Conservation (phyloP, 2,329 filamentous ascomycete species). For the Thermothelomyces thermophilus region DNA sequence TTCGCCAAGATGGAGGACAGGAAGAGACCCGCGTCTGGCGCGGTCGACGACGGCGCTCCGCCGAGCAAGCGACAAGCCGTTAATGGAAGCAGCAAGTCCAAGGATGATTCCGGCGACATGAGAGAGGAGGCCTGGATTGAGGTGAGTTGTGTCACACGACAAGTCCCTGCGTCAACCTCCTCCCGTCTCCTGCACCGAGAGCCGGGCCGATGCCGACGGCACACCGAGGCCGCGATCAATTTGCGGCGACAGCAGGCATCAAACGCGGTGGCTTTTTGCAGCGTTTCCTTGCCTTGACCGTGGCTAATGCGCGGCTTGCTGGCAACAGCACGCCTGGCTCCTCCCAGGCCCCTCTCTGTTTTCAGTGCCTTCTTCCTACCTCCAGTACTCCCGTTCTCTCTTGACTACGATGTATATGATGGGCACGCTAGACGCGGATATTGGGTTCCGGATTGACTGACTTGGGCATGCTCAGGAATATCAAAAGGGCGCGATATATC, state of each 20-base stretch:
- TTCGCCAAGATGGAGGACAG: conserved; percentile 98
- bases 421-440: conserved; percentile 24
- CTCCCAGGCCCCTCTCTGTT: conserved; percentile 27
- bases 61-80: conserved; percentile 88
- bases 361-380: conserved; percentile 20
- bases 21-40: conserved; percentile 83
- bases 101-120: conserved; percentile 49
- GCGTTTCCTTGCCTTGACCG: conserved; percentile 28
- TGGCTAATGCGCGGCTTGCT: conserved; percentile 42
- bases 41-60: conserved; percentile 75
- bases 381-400: conserved; percentile 18
- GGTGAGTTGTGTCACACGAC: conserved; percentile 48
- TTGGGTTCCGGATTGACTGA: conserved; percentile 30
- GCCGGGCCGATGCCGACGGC: conserved; percentile 9
- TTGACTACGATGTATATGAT: conserved; percentile 31
- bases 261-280: conserved; percentile 20
- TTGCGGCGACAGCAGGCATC: conserved; percentile 18
- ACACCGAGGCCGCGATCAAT: conserved; percentile 11
- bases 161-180: conserved; percentile 11
- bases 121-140: conserved; percentile 58
- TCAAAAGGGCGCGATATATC: conserved; percentile 92
- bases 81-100: conserved; percentile 62
- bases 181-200: conserved; percentile 3
- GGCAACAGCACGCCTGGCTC: conserved; percentile 36
- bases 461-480: conserved; percentile 57